These are phyloP conservation scores for Dimocarpus longan DNA, from an alignment of 345 rosid species.

Conservation along the genomic window DNA sequence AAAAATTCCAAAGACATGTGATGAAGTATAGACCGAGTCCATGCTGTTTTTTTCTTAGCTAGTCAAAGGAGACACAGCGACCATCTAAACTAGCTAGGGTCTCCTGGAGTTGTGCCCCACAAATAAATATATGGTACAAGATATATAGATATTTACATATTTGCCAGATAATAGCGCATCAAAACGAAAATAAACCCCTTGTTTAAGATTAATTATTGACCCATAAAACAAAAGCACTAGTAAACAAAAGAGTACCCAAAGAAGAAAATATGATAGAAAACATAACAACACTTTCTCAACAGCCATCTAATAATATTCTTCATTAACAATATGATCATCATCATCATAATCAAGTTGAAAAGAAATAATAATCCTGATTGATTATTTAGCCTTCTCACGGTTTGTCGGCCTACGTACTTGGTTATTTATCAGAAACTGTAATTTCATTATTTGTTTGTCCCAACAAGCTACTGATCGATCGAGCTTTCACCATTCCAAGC, in stretches of 20 bases:
- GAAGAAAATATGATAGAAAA: neutral
- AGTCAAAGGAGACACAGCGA: constrained; percentile 14
- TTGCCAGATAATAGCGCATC: neutral
- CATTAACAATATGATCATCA: neutral
- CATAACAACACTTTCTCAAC: neutral
- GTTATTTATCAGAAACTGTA: constrained; percentile 15
- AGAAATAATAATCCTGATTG: neutral
- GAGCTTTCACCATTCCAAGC: constrained; percentile 92
- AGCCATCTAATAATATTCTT: neutral
- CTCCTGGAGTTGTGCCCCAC: neutral
- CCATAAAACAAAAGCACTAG: constrained; percentile 16
- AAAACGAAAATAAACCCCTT: neutral
- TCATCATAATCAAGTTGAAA: neutral
- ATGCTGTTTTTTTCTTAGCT: neutral
- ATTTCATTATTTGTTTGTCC: constrained; percentile 44
- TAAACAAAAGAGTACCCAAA: neutral
- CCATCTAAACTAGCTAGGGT: neutral
- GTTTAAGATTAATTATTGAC: neutral
- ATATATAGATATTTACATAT: neutral
- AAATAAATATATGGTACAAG: neutral
- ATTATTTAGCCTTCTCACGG: neutral
- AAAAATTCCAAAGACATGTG: neutral
- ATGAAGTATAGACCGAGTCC: neutral
- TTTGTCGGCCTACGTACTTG: neutral
- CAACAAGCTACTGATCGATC: constrained; percentile 89